A percentile compares a stretch with the other conserved stretches of the same genome.
These are phyloP conservation scores for Cerrena zonata DNA, from an alignment of 1,284 basidiomycete species.

Conservation along the genomic window DNA sequence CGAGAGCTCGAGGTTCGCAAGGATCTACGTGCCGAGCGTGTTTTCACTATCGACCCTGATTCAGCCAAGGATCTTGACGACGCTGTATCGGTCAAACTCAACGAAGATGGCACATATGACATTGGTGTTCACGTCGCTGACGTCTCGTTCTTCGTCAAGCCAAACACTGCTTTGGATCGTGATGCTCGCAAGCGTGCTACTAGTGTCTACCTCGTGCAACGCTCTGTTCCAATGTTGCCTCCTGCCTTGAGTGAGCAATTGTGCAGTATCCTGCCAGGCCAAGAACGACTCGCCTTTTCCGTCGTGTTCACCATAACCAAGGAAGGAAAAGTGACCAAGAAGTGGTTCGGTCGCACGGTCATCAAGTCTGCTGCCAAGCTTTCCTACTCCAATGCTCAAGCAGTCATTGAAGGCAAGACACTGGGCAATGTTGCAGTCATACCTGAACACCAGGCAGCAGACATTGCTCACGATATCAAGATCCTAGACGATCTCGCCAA, in stretches of 20 bases:
- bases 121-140: constrained; percentile 94
- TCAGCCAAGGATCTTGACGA: constrained; percentile 92
- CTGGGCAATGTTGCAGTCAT: constrained; percentile 49
- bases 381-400: constrained; percentile 77
- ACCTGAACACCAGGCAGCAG: constrained; percentile 52
- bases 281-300: constrained; percentile 87
- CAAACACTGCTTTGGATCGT: constrained; percentile 92
- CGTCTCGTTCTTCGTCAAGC: constrained; percentile 92
- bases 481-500: constrained; percentile 64
- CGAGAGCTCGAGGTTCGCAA: constrained; percentile 82
- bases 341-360: constrained; percentile 90
- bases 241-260: constrained; percentile 85
- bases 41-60: constrained; percentile 92
- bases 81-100: constrained; percentile 81
- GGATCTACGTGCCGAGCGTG: constrained; percentile 78
- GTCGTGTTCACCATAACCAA: constrained; percentile 81
- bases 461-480: constrained; percentile 75
- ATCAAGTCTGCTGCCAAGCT: constrained; percentile 88
- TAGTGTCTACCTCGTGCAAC: constrained; percentile 92
- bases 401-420: constrained; percentile 71
- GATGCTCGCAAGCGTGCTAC: constrained; percentile 97
- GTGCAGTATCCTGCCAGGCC: constrained; percentile 83
- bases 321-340: constrained; percentile 78
- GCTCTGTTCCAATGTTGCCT: constrained; percentile 94
- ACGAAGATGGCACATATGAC: constrained; percentile 87